Evolutionary conservation across 2,329 filamentous ascomycete genomes (phyloP), one percentile per base, ranked within the genome.

Genomic region (Neofusicoccum kwambonambiense): DNA sequence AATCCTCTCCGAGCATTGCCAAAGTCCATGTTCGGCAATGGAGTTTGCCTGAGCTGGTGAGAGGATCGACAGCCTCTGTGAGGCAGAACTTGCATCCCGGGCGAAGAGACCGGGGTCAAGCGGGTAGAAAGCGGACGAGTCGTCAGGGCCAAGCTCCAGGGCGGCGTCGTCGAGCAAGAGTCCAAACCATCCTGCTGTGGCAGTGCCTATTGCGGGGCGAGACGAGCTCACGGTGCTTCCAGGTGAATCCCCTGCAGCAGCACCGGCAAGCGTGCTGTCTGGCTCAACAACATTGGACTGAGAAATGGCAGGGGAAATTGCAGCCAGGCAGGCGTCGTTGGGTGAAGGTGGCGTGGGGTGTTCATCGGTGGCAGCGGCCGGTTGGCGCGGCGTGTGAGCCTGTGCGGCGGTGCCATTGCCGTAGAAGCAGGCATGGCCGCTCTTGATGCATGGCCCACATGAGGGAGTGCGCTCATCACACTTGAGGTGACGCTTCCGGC

Each of bases 401-500:
- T 37, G 47, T 7, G 49, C 2, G 8, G 27, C 34, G 15, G 41
- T 4, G n/a, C 22, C 11, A 34, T 52, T 34, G 19, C 17, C 34
- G 68, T 80, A 81, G 8, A 76, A 67, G 67, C 80, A 83, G 57
- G 76, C 74, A 65, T 79, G 76, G 41, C 75, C 72, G 44, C 76
- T 78, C 67, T 81, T 82, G 7, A 73, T 68, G 70, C 80, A 83
- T 67, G 77, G 78, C 31, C 76, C 76, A 65, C 80, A 82, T 19
- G 74, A 68, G 13, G 79, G 80, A 66, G 76, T 79, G 35, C 72
- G 73, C 72, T 84, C 82, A 66, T 83, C 81, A 68, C 82, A 84
- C 72, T 84, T 84, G 69, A 83, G 80, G 65, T 83, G 79, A 63
- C 82, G 73, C 65, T 76, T 76, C 49, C 80, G 78, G 68, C 81